Base-by-base conservation (phyloP, 1,284 basidiomycete species). In the Quambalaria eucalypti region DNA sequence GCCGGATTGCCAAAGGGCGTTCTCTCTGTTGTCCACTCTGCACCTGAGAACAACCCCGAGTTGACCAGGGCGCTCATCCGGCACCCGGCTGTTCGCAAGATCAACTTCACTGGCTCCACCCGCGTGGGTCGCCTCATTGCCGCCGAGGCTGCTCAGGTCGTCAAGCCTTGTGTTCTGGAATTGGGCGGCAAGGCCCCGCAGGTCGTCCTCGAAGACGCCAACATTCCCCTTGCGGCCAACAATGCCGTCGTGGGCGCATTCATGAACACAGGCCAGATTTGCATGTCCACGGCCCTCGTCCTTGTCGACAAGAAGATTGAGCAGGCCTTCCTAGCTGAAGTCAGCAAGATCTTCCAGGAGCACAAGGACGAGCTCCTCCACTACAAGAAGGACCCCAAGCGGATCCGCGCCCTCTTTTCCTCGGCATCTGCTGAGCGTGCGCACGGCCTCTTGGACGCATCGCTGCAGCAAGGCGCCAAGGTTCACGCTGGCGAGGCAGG, bases 91-190 rank as follows among this genome's bases (percentile, higher is more conserved):
- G 78, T 86, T 7, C 78, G 80, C 50, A 76, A 77, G 55, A 65
- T 78, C 57, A 78, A 77, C 52, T 64, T 79, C 59, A 79, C 79
- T 29, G 80, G 80, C 23, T 79, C 78, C 0, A 78, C 78, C 0
- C 80, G 86, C 42, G 85, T 89, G 30, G 92, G 92, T 4, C 83
- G 88, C 23, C 85, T 86, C 76, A 84, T 96, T 77, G 84, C 90
- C 82, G 83, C 87, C 68, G 83, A 86, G 0, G 84, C 90, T 0
- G 84, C 89, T 4, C 83, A 85, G 78, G 92, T 95, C 76, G 77
- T 96, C 67, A 80, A 80, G 69, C 66, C 66, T 14, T 57, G 59
- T 30, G 66, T 78, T 4, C 67, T 80, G 52, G 79, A 80, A 57
- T 69, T 80, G 7, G 79, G 79, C 8, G 79, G 79, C 10, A 79